These are phyloP conservation scores for Lolium perenne DNA, from an alignment of 176 grass and related monocot genomes.

Conservation along the genomic window DNA sequence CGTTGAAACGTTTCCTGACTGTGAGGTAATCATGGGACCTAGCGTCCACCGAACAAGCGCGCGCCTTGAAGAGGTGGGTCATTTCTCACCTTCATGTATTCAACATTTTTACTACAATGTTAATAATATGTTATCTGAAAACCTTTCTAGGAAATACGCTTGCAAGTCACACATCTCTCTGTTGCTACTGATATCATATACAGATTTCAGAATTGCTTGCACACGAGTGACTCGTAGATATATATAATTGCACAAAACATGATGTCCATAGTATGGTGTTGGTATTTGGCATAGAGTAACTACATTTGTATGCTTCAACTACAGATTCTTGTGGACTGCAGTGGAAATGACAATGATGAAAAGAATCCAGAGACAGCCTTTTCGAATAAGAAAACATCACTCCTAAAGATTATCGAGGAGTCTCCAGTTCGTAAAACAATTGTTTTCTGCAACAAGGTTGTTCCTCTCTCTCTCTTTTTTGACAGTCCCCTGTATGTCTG, in stretches of 20 bases:
- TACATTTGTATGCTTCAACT: constrained; percentile 11
- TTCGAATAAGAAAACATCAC: constrained; percentile 80
- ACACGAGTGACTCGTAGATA: too few relatives aligned
- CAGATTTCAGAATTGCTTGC: too few relatives aligned
- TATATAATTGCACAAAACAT: background rate
- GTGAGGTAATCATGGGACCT: constrained; percentile 89
- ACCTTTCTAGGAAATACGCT: background rate
- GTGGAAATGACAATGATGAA: constrained; percentile 76
- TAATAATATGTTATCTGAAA: background rate
- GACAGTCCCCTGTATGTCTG: background rate
- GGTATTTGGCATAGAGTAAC: background rate
- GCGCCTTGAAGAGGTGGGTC: constrained; percentile 80
- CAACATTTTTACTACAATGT: background rate
- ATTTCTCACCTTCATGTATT: background rate
- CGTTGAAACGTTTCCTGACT: constrained; percentile 87
- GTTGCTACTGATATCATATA: background rate
- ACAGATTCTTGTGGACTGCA: constrained; percentile 91
- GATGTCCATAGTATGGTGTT: background rate
- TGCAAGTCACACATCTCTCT: background rate
- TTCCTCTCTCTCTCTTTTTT: background rate
- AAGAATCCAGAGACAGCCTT: constrained; percentile 91
- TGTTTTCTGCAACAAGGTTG: constrained; percentile 89
- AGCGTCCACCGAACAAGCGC: constrained; percentile 92
- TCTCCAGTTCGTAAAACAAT: constrained; percentile 76
- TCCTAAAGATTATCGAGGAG: constrained; percentile 72